Evolutionary conservation across 2,329 filamentous ascomycete species (phyloP).

Genomic region (Fusarium sp.): DNA sequence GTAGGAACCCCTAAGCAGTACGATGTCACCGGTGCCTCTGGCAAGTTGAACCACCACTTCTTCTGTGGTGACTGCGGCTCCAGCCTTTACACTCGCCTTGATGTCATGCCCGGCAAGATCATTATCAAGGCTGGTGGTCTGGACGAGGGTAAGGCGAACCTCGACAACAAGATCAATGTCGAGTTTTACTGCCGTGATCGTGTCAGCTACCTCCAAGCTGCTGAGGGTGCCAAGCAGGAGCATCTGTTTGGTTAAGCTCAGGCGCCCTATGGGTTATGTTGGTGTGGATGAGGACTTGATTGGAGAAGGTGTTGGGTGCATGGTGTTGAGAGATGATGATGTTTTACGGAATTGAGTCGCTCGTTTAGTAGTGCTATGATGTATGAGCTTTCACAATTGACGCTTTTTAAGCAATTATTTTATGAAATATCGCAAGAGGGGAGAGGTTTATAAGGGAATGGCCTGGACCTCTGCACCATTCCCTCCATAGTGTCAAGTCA

Average conservation of each 20-base stretch:
- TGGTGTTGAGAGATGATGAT: not conserved
- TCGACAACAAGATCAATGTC: conserved; percentile 56
- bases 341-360: not conserved
- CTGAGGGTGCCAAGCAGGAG: conserved; percentile 62
- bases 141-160: conserved; percentile 58
- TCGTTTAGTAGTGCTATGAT: not conserved
- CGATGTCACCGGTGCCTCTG: conserved; percentile 59
- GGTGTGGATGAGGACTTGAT: not conserved
- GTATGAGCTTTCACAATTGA: not conserved
- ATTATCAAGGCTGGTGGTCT: conserved; percentile 63
- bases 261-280: not conserved
- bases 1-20: conserved; percentile 59
- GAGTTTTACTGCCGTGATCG: conserved; percentile 66
- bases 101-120: conserved; percentile 62
- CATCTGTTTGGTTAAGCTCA: conserved; percentile 37
- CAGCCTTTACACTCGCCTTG: conserved; percentile 62
- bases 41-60: conserved; percentile 66
- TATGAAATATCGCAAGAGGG: not conserved
- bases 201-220: conserved; percentile 54
- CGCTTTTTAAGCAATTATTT: not conserved
- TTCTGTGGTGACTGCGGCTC: conserved; percentile 65
- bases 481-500: no score
- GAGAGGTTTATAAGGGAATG: not conserved
- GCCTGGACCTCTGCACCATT: not conserved
- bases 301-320: not conserved